These are phyloP conservation scores for Carex scoparia DNA, from an alignment of 176 grass and related monocot species.

Conservation along the genomic window DNA sequence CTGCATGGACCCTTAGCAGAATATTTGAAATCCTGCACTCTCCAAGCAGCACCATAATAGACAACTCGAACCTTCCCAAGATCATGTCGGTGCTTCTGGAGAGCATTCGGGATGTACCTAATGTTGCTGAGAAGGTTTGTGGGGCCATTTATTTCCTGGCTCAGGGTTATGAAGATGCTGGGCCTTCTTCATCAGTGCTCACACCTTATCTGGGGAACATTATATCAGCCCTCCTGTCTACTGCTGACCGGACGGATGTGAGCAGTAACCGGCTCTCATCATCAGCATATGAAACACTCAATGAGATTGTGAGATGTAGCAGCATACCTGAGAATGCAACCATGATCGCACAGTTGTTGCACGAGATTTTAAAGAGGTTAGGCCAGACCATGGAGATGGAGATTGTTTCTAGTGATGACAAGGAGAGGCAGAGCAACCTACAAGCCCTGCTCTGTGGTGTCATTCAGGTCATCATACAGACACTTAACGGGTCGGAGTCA, in stretches of 20 bases:
- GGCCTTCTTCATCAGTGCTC: constrained; percentile 35
- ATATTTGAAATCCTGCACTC: constrained; percentile 49
- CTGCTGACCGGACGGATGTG: constrained; percentile 42
- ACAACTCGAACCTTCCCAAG: constrained; percentile 33
- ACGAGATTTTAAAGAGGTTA: constrained; percentile 48
- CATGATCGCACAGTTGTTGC: constrained; percentile 38
- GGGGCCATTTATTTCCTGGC: constrained; percentile 49
- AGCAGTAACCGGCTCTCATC: constrained; percentile 31
- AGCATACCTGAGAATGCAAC: constrained; percentile 33
- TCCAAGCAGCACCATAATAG: constrained; percentile 33
- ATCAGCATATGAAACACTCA: constrained; percentile 50
- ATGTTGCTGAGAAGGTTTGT: constrained; percentile 54
- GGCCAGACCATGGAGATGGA: constrained; percentile 48
- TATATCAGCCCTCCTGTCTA: constrained; percentile 43
- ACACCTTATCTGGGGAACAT: constrained; percentile 43
- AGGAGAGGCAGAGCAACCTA: constrained; percentile 46
- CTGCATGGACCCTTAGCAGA: constrained; percentile 50
- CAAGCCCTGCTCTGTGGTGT: constrained; percentile 54
- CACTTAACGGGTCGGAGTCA: constrained; percentile 29
- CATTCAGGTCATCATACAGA: constrained; percentile 53
- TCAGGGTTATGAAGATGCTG: constrained; percentile 44
- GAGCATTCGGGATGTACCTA: constrained; percentile 42
- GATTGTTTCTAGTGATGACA: constrained; percentile 44
- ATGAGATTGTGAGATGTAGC: constrained; percentile 51
- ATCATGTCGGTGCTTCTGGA: constrained; percentile 37